Evolutionary conservation across 768 basidiomycete genomes (phyloP).

Genomic region (Royoungia palumana): DNA sequence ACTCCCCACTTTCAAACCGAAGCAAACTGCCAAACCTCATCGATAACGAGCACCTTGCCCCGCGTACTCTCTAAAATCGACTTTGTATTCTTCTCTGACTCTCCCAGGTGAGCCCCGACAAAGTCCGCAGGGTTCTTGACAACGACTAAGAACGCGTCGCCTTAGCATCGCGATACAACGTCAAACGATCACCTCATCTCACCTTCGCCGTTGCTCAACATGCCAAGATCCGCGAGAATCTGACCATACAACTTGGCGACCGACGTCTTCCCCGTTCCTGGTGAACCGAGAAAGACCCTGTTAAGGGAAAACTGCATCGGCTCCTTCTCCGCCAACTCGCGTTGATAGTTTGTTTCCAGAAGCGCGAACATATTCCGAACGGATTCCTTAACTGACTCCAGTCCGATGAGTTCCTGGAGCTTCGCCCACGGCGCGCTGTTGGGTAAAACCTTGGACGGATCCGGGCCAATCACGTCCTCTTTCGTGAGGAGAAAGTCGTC

Average conservation of each 20-base stretch:
- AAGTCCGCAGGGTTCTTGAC: conserved; percentile 71
- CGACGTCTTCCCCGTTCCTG: conserved; percentile 72
- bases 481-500: conserved; percentile 52
- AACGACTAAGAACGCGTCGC: conserved; percentile 41
- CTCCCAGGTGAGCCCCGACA: conserved; percentile 53
- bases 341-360: conserved; percentile 53
- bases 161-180: not conserved
- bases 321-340: conserved; percentile 55
- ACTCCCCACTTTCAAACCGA: not conserved
- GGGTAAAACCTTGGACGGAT: conserved; percentile 48
- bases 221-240: conserved; percentile 56
- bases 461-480: conserved; percentile 65
- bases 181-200: not conserved
- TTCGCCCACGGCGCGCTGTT: conserved; percentile 50
- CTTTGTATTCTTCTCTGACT: conserved; percentile 64
- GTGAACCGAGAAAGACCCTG: conserved; percentile 63
- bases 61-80: conserved; percentile 54
- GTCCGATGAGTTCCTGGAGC: conserved; percentile 53
- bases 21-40: conserved; percentile 50
- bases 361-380: conserved; percentile 47
- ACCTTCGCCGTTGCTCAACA: conserved; percentile 77
- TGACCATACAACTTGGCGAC: conserved; percentile 67
- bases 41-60: conserved; percentile 70
- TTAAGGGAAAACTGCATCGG: conserved; percentile 57
- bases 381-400: conserved; percentile 55